These are phyloP conservation scores for Lichenothelia convexa DNA, from an alignment of 495 filamentous ascomycete genomes.

Conservation along the genomic window DNA sequence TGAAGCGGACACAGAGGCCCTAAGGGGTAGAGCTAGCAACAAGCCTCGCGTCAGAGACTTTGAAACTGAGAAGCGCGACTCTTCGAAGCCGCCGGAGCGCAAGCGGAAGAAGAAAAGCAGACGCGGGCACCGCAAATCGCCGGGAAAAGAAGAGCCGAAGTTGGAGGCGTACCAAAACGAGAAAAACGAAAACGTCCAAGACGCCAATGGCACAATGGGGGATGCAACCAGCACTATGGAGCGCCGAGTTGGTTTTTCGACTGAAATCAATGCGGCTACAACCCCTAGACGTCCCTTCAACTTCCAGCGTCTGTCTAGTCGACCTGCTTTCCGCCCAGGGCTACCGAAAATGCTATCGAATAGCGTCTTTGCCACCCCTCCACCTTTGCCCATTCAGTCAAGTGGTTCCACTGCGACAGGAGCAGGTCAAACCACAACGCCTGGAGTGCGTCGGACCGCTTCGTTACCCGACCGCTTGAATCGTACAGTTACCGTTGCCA, in stretches of 20 bases:
- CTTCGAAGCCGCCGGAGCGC: neutral
- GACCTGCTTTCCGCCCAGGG: constrained; percentile 30
- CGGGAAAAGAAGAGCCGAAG: neutral
- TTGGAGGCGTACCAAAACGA: constrained; percentile 7
- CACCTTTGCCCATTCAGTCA: constrained; percentile 7
- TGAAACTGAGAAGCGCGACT: constrained; percentile 7
- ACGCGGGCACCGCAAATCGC: constrained; percentile 15
- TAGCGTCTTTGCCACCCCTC: constrained; percentile 36
- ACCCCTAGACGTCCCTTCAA: constrained; percentile 25
- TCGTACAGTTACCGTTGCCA: constrained; percentile 21
- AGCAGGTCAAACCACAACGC: constrained; percentile 20
- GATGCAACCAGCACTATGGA: neutral
- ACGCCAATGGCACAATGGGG: constrained; percentile 4
- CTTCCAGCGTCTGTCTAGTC: constrained; percentile 27
- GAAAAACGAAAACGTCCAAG: constrained; percentile 2
- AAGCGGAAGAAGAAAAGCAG: constrained; percentile 14
- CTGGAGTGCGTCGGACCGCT: constrained; percentile 54
- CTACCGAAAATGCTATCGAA: constrained; percentile 44
- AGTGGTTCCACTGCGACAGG: constrained; percentile 1
- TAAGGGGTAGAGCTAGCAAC: constrained; percentile 5
- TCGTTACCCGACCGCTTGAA: constrained; percentile 59
- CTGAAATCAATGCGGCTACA: constrained; percentile 11
- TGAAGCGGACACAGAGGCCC: constrained; percentile 29
- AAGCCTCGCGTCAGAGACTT: constrained; percentile 26
- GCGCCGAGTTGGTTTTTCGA: constrained; percentile 16